Evolutionary conservation across 305 asterid species (phyloP).

Genomic region (Fraxinus sp.): DNA sequence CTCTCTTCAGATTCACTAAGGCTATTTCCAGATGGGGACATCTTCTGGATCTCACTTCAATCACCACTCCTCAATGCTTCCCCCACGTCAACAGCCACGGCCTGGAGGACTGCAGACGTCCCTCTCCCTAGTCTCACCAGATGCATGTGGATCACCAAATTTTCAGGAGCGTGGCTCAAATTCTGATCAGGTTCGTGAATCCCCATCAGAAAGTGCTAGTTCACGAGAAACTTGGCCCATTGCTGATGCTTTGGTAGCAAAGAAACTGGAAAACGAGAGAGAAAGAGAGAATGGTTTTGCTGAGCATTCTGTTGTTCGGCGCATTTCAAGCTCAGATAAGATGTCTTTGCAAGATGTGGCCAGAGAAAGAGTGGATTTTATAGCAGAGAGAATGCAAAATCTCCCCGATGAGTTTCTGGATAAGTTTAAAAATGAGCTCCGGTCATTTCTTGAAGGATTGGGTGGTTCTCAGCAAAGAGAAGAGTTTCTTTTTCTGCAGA

Average conservation of each 20-base stretch:
- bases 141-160: slow-evolving; percentile 77
- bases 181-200: slow-evolving; percentile 74
- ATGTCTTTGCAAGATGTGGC: slow-evolving; percentile 74
- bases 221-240: slow-evolving; percentile 94
- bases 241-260: slow-evolving; percentile 57
- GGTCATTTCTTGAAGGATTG: slow-evolving; percentile 72
- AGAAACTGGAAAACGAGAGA: slow-evolving; percentile 61
- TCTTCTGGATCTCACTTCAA: slow-evolving; percentile 74
- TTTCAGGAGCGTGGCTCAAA: slow-evolving; percentile 75
- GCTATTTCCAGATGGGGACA: slow-evolving; percentile 43
- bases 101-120: slow-evolving; percentile 77
- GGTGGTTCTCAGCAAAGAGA: slow-evolving; percentile 84
- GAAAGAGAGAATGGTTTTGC: slow-evolving; percentile 63
- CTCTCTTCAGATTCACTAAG: slow-evolving; percentile 19
- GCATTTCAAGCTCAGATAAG: slow-evolving; percentile 60
- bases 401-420: slow-evolving; percentile 79
- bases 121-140: slow-evolving; percentile 71
- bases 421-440: slow-evolving; percentile 72
- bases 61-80: slow-evolving; percentile 72
- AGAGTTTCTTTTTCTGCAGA: slow-evolving; percentile 75
- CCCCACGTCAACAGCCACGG: slow-evolving; percentile 87
- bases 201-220: slow-evolving; percentile 94
- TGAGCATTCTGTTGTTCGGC: slow-evolving; percentile 71
- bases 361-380: slow-evolving; percentile 62
- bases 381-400: slow-evolving; percentile 80